Evolutionary conservation across 208 protist species (phyloP), one percentile per base, ranked within the genome.

Genomic region (Jaenimonas drosophilae): DNA sequence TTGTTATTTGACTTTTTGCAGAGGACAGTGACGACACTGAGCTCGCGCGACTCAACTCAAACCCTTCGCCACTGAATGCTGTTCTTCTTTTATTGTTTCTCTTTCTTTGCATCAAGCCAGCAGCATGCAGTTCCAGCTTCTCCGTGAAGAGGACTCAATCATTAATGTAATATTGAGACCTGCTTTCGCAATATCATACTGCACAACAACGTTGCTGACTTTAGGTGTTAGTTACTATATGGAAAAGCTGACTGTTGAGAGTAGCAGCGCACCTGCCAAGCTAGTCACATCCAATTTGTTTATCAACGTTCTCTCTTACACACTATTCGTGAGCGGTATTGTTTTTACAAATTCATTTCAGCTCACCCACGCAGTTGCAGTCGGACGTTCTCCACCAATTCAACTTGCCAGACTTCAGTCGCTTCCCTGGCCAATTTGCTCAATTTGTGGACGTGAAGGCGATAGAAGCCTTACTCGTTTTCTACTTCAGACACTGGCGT

Each of bases 91-190:
- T 16, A 40, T 16, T 26, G 25, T 16, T 5, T 45, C 39, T 37
- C 9, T 17, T 36, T 38, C 3, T 16, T 49, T 49, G 40, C n/a
- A n/a, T n/a, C n/a, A n/a, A n/a, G n/a, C n/a, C 47, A 49, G 12
- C 39, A 32, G 24, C 3, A 76, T 76, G 59, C 49, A 54, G 50
- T 66, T 67, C 49, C 37, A 31, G 2, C 40, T 68, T 25, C 57
- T 77, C 1, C 63, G 59, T 4, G 64, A 71, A 37, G 72, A 60
- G 21, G 59, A 70, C 50, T 71, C 62, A 1, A 36, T 75, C 33
- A 36, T 61, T 30, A 33, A 63, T 36, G 66, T 79, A 24, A 34
- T 73, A 14, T 24, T 79, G 4, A 27, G 67, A 9, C 65, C 65
- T 1, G 39, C 53, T 3, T 79, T 79, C 31, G 65, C 71, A 9